Evolutionary conservation across 75 land plant species (phyloP).

Genomic region (Isoetes taiwanensis): DNA sequence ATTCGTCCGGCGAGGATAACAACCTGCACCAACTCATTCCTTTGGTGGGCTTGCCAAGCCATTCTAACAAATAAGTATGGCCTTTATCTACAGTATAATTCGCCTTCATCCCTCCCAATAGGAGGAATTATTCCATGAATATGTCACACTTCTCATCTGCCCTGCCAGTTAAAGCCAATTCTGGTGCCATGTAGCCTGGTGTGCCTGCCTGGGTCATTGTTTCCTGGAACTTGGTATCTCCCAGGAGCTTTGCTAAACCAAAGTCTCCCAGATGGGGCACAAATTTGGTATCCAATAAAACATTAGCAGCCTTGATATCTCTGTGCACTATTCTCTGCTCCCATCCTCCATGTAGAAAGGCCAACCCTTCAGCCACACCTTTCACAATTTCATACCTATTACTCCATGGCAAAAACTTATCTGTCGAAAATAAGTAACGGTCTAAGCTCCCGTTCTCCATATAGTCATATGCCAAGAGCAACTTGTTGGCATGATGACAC

Average conservation of each 20-base stretch:
- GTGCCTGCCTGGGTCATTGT: conserved; percentile 1
- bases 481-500: neutral
- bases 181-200: neutral
- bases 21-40: too few relatives aligned
- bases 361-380: neutral
- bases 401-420: neutral
- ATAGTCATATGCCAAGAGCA: neutral
- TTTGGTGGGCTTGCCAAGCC: too few relatives aligned
- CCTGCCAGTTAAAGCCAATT: conserved; percentile 1
- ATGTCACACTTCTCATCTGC: neutral
- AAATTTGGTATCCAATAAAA: neutral
- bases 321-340: neutral
- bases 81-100: too few relatives aligned
- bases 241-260: neutral
- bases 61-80: too few relatives aligned
- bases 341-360: neutral
- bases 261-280: conserved; percentile 4
- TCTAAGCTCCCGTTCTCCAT: conserved; percentile 5
- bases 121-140: too few relatives aligned
- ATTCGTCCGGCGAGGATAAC: too few relatives aligned
- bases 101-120: too few relatives aligned
- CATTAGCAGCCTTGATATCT: neutral
- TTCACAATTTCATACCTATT: conserved; percentile 1
- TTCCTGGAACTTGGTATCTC: neutral
- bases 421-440: neutral